Evolutionary conservation across 73 alveolate species (phyloP).

Genomic region (Blepharisma stoltei): DNA sequence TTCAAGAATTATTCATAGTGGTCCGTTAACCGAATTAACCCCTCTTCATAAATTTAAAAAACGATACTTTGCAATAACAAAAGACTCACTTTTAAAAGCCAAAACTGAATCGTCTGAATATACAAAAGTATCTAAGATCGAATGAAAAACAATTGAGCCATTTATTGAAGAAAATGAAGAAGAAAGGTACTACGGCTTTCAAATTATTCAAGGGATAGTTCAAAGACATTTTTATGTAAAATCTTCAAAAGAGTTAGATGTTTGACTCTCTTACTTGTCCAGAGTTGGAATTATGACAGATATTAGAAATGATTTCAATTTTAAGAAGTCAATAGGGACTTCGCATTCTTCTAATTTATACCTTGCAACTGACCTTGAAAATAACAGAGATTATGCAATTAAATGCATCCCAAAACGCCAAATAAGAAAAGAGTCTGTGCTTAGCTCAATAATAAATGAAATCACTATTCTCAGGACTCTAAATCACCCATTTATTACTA

Average conservation of each 20-base stretch:
- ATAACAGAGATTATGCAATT: constrained; percentile 37
- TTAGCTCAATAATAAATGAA: constrained; percentile 38
- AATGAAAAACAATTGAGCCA: constrained; percentile 5
- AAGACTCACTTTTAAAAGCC: no score
- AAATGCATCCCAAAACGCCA: constrained; percentile 32
- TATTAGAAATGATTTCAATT: neutral
- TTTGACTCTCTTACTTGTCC: neutral
- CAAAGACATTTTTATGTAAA: neutral
- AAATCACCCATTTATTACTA: constrained; percentile 33
- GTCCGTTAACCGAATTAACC: no score
- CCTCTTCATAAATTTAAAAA: no score
- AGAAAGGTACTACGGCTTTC: constrained; percentile 3
- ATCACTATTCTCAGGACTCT: constrained; percentile 33
- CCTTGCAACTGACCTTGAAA: constrained; percentile 33
- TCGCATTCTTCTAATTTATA: constrained; percentile 29
- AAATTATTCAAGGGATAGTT: neutral
- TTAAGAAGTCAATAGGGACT: constrained; percentile 3
- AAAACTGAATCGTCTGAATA: no score
- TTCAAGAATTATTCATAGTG: no score
- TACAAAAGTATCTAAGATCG: neutral
- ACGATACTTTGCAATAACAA: no score
- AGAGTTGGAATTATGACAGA: neutral
- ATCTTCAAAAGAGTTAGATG: constrained; percentile 1
- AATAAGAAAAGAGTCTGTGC: constrained; percentile 27
- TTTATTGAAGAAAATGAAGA: constrained; percentile 8